These are phyloP conservation scores for Senna siamea DNA, from an alignment of 306 rosid genomes.

Conservation along the genomic window DNA sequence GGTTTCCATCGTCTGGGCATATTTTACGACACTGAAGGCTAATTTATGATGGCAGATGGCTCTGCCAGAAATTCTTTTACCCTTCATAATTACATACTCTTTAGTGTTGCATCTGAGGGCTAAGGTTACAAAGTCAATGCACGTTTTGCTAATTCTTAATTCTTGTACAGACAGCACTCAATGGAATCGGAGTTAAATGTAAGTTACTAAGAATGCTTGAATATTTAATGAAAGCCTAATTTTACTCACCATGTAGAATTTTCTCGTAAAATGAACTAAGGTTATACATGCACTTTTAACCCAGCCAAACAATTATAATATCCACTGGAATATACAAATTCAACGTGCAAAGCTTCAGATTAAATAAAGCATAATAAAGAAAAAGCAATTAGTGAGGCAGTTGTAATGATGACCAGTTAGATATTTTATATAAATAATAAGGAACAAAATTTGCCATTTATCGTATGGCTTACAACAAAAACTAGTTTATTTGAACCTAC, in stretches of 20 bases:
- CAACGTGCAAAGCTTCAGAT: neutral
- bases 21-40: slow-evolving; percentile 3
- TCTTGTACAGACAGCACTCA: neutral
- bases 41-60: slow-evolving; percentile 26
- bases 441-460: neutral
- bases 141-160: slow-evolving; percentile 13
- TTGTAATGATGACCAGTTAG: neutral
- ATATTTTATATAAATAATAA: neutral
- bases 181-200: neutral
- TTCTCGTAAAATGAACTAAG: neutral
- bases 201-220: neutral
- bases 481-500: neutral
- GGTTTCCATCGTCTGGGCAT: slow-evolving; percentile 13
- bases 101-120: neutral
- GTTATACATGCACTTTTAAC: neutral
- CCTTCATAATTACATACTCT: neutral
- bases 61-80: slow-evolving; percentile 6
- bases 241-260: neutral
- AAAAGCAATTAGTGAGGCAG: neutral
- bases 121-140: slow-evolving; percentile 9
- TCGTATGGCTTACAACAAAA: neutral
- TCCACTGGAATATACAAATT: neutral
- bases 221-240: neutral
- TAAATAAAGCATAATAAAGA: neutral
- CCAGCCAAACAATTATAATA: neutral